Evolutionary conservation across 169 alveolate genomes (phyloP).

Genomic region (Cryptosporidium andersoni): DNA sequence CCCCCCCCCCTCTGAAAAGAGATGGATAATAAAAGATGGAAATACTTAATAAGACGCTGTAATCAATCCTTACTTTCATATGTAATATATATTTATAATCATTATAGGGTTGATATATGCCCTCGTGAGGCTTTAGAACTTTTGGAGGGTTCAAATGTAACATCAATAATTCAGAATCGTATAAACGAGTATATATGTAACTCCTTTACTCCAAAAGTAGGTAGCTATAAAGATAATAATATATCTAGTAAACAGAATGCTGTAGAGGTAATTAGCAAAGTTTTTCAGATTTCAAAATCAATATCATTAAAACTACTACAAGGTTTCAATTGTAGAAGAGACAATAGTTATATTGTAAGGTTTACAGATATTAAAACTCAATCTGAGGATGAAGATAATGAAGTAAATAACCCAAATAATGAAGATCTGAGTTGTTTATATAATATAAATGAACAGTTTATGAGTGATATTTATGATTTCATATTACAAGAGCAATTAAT

Average conservation of each 20-base stretch:
- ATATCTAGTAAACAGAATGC: conserved; percentile 13
- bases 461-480: conserved; percentile 48
- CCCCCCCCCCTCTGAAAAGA: not conserved
- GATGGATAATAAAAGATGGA: conserved; percentile 48
- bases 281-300: conserved; percentile 7
- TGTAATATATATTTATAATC: conserved; percentile 13
- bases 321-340: conserved; percentile 33
- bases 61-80: conserved; percentile 48
- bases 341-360: conserved; percentile 20
- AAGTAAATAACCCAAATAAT: not conserved
- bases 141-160: too few species aligned
- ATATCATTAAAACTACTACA: conserved; percentile 14
- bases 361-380: conserved; percentile 35
- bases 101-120: not conserved
- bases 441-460: conserved; percentile 13
- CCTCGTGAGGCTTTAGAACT: too few species aligned
- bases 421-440: conserved; percentile 3
- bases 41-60: conserved; percentile 10
- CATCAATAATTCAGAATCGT: conserved; percentile 5
- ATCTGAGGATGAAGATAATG: conserved; percentile 4
- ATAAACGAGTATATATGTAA: conserved; percentile 3
- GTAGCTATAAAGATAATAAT: not conserved
- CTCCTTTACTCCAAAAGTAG: conserved; percentile 4
- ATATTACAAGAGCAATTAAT: conserved; percentile 43
- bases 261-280: conserved; percentile 1